phyloP scores from a whole-genome alignment of 352 stramenopile genomes.

The Pythium brachiatum region DNA sequence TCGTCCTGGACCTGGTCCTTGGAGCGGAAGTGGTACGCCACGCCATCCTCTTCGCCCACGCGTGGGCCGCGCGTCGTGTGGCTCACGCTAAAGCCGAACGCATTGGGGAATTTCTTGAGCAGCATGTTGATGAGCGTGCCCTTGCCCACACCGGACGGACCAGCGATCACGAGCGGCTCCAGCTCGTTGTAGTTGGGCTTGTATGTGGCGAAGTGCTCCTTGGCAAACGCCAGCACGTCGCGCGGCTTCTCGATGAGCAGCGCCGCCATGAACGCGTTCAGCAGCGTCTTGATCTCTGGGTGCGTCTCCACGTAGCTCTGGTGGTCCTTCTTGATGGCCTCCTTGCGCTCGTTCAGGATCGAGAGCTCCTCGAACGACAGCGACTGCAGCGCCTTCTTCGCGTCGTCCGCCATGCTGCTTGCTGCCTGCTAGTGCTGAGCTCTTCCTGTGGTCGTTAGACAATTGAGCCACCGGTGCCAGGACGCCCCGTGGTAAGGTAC shows the following conservation, averaged over 20 bases:
- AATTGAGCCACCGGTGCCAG: neutral
- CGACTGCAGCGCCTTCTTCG: slow-evolving; percentile 56
- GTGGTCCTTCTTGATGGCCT: slow-evolving; percentile 85
- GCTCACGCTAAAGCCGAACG: slow-evolving; percentile 96
- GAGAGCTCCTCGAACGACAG: slow-evolving; percentile 84
- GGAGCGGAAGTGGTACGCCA: slow-evolving; percentile 96
- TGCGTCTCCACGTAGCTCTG: slow-evolving; percentile 77
- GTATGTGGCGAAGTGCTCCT: slow-evolving; percentile 77
- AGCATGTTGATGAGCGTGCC: slow-evolving; percentile 95
- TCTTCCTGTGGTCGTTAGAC: slow-evolving; percentile 9
- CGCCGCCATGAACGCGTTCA: slow-evolving; percentile 85
- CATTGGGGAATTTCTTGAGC: slow-evolving; percentile 73
- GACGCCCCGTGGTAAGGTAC: slow-evolving; percentile 8
- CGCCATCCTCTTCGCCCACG: slow-evolving; percentile 92
- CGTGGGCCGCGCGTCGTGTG: slow-evolving; percentile 96
- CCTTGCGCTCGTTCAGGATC: slow-evolving; percentile 84
- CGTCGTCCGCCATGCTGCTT: slow-evolving; percentile 19
- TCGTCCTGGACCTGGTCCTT: slow-evolving; percentile 92
- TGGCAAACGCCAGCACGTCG: slow-evolving; percentile 79
- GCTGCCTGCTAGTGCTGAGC: neutral
- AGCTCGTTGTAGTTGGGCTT: slow-evolving; percentile 57
- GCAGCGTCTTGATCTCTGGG: slow-evolving; percentile 88
- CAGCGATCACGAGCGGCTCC: slow-evolving; percentile 88
- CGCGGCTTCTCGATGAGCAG: slow-evolving; percentile 85
- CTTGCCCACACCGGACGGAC: slow-evolving; percentile 92